Evolutionary conservation across 768 basidiomycete genomes (phyloP), one percentile per base, ranked within the genome.

Genomic region (Chalciporus chontae): DNA sequence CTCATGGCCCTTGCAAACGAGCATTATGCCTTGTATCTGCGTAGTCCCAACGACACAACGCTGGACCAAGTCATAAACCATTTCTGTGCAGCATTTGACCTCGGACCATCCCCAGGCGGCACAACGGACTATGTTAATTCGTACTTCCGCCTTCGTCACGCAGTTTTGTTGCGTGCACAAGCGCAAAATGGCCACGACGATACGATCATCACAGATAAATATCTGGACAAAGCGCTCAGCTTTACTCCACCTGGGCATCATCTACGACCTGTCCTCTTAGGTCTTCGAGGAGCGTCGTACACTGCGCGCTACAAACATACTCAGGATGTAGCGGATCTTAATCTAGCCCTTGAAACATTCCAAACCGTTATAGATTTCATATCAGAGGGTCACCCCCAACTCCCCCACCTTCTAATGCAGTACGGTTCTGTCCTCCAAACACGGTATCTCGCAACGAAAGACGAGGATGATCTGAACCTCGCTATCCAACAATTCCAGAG

Each of bases 401-500:
- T 49, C 18, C 3, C 17, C 4, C 32, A 44, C 23, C 8, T 55
- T 3, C 31, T 65, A 13, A 45, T 53, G 39, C 52, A 56, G 23
- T 65, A 66, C n/a, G 62, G 47, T 29, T 52, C 37, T 17, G 36
- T 45, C 1, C 57, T 68, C 39, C 44, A 50, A 19, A 43, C 13
- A 13, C 52, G 50, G 38, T 62, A 56, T 46, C 51, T 43, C 40
- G 48, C 29, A 15, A 36, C 51, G 9, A 19, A 55, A 5, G 44
- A 58, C 15, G 46, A 53, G 23, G 48, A 14, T 5, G 67, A 63
- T 38, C 49, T 68, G 8, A 40, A 58, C 15, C 51, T 59, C 42
- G 58, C 57, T 18, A 57, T 58, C 26, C 36, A 43, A 31, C 43
- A 47, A 23, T 54, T 59, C 26, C 46, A 10, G 26, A 19, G 14